Conservation (phyloP, 306 rosid genomes). For the Vigna unguiculata region DNA sequence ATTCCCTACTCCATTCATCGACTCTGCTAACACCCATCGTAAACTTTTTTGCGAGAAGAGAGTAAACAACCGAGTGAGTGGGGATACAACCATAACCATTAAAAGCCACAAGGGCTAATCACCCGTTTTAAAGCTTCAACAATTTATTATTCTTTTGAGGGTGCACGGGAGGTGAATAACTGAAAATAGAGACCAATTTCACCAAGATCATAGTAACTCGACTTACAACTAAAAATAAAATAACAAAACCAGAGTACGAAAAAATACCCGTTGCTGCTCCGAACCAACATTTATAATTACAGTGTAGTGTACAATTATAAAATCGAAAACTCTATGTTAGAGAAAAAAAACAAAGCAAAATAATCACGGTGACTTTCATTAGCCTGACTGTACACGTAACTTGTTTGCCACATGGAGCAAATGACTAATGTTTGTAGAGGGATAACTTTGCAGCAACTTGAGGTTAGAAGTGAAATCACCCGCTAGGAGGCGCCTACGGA, state of each 20-base stretch:
- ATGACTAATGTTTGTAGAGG: constrained; percentile 90
- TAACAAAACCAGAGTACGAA: background rate
- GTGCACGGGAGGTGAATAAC: background rate
- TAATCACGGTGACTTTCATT: constrained; percentile 30
- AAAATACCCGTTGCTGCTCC: constrained; percentile 33
- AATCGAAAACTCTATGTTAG: constrained; percentile 38
- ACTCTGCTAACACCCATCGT: background rate
- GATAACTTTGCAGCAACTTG: constrained; percentile 87
- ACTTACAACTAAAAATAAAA: constrained; percentile 7
- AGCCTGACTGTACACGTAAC: constrained; percentile 77
- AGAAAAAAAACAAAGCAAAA: constrained; percentile 33
- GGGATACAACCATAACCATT: background rate
- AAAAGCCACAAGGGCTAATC: constrained; percentile 20
- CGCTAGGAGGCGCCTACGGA: constrained; percentile 88
- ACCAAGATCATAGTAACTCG: constrained; percentile 11
- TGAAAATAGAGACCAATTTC: constrained; percentile 14
- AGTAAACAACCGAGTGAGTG: too few relatives aligned
- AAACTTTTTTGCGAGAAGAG: too few relatives aligned
- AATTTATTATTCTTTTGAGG: constrained; percentile 30
- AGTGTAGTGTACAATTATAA: constrained; percentile 58
- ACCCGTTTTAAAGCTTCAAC: background rate
- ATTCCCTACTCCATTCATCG: background rate
- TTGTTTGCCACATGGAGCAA: constrained; percentile 93
- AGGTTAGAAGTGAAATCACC: constrained; percentile 99
- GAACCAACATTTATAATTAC: constrained; percentile 77